Evolutionary conservation across 2,329 filamentous ascomycete species (phyloP).

Genomic region (Colletotrichum sp.): DNA sequence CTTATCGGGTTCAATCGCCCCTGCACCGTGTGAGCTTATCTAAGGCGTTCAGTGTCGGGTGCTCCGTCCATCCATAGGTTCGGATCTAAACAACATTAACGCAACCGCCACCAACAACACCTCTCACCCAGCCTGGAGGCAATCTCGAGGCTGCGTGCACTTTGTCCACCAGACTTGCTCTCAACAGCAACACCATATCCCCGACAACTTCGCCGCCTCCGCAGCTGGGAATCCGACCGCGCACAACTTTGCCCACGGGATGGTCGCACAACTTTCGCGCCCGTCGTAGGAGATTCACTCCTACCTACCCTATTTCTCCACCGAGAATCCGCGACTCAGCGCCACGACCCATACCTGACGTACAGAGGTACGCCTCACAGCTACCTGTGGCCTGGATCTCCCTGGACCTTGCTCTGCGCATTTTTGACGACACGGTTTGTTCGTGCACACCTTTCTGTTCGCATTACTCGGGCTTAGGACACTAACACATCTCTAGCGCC

Average conservation of each 20-base stretch:
- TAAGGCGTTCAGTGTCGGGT: neutral
- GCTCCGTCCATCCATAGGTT: neutral
- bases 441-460: neutral
- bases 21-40: conserved; percentile 19
- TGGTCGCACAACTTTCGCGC: neutral
- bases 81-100: neutral
- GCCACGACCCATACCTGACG: neutral
- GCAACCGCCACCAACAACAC: conserved; percentile 8
- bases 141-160: neutral
- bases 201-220: neutral
- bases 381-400: neutral
- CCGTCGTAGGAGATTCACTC: conserved; percentile 13
- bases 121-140: neutral
- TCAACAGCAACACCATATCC: neutral
- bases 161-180: neutral
- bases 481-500: conserved; percentile 5
- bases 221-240: neutral
- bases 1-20: conserved; percentile 11
- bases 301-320: neutral
- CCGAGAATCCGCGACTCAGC: neutral
- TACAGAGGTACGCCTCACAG: neutral
- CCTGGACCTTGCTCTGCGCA: neutral
- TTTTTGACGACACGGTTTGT: conserved; percentile 9
- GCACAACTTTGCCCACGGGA: neutral
- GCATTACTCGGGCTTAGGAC: neutral